Conservation (phyloP, 2,329 filamentous ascomycete genomes). For the Periconia sp. region DNA sequence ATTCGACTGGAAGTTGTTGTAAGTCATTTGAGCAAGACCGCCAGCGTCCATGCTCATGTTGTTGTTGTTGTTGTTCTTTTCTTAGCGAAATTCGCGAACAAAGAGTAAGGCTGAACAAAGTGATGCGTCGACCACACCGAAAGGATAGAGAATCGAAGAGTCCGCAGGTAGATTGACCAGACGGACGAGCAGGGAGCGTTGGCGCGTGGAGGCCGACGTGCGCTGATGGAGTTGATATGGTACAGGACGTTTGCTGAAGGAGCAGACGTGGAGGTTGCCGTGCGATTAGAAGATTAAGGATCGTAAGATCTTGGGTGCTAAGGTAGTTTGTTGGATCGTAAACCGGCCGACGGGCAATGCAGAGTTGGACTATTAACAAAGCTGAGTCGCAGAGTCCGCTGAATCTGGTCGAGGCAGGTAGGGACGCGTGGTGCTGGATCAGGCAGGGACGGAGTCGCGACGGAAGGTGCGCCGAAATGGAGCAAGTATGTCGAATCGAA, state of each 20-base stretch:
- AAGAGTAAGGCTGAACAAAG: constrained; percentile 40
- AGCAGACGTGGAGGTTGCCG: constrained; percentile 29
- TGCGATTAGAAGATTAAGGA: constrained; percentile 49
- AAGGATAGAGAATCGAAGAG: constrained; percentile 43
- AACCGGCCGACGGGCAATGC: constrained; percentile 45
- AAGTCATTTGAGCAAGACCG: constrained; percentile 99
- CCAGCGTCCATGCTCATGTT: constrained; percentile 83
- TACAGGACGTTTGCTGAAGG: constrained; percentile 28
- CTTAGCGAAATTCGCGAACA: constrained; percentile 29
- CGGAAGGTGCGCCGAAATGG: constrained; percentile 17
- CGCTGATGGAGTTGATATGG: constrained; percentile 14
- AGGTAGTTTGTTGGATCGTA: constrained; percentile 39
- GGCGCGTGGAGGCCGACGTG: constrained; percentile 14
- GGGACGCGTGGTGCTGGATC: constrained; percentile 18
- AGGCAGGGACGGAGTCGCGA: constrained; percentile 23
- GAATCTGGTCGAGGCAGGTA: constrained; percentile 2
- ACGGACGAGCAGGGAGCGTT: constrained; percentile 29
- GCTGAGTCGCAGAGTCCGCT: constrained; percentile 19
- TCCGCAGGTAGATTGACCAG: constrained; percentile 18
- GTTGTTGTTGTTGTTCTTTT: constrained; percentile 27
- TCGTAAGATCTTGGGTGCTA: constrained; percentile 41
- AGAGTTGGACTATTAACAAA: constrained; percentile 47
- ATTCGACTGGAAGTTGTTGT: constrained; percentile 71
- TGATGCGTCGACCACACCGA: constrained; percentile 30
- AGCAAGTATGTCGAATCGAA: constrained; percentile 22